Evolutionary conservation across 345 rosid genomes (phyloP).

Genomic region (Lumnitzera racemosa): DNA sequence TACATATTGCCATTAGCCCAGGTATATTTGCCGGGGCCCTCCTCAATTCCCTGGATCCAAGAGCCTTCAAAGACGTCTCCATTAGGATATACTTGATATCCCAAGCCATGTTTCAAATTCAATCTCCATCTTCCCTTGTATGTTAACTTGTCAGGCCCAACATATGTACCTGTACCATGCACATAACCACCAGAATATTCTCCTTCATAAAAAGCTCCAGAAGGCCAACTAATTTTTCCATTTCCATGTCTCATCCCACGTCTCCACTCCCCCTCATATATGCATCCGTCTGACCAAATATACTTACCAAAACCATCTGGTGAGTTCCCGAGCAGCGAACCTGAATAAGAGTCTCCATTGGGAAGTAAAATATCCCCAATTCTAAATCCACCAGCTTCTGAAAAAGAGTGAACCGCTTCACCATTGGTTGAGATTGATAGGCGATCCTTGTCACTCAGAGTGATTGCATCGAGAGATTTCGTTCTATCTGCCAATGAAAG

Average conservation of each 20-base stretch:
- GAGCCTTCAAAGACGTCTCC: conserved; percentile 86
- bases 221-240: conserved; percentile 71
- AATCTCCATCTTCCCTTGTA: conserved; percentile 88
- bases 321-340: conserved; percentile 64
- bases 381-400: conserved; percentile 56
- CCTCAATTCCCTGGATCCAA: conserved; percentile 83
- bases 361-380: conserved; percentile 52
- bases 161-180: conserved; percentile 69
- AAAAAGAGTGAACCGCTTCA: conserved; percentile 37
- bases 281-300: conserved; percentile 68
- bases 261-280: conserved; percentile 91
- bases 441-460: conserved; percentile 27
- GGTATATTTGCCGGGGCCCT: conserved; percentile 89
- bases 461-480: conserved; percentile 48
- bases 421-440: conserved; percentile 36
- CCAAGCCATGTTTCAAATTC: conserved; percentile 88
- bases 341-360: conserved; percentile 66
- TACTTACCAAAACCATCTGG: conserved; percentile 87
- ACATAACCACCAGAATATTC: conserved; percentile 89
- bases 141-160: conserved; percentile 37
- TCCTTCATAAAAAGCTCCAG: conserved; percentile 75
- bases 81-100: conserved; percentile 66
- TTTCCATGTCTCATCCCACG: conserved; percentile 79
- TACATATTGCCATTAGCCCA: conserved; percentile 84
- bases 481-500: conserved; percentile 64